Percentiles rank a stretch among this genome's conserved stretches.
Conservation (phyloP, 176 grass and related monocot species). For the Bolboschoenus planiculmis region DNA sequence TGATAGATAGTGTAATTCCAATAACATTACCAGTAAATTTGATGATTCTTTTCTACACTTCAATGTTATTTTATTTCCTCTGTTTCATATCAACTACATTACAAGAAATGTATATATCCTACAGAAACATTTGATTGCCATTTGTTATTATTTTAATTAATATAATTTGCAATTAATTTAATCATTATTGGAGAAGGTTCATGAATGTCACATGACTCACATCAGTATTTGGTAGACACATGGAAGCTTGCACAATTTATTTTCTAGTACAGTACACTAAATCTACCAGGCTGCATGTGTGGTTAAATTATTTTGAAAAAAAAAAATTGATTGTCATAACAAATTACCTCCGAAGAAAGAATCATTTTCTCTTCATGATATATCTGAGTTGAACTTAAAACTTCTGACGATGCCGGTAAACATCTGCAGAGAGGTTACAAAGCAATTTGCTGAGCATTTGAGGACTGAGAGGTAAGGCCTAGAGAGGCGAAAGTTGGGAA, state of each 20-base stretch:
- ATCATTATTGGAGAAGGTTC: too few species aligned
- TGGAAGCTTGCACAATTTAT: not conserved
- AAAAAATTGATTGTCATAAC: not conserved
- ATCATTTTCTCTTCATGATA: too few species aligned
- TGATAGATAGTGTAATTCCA: not conserved
- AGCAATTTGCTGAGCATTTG: constrained; percentile 34
- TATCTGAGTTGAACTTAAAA: not conserved
- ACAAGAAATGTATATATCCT: not conserved
- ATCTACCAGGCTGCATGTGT: too few species aligned
- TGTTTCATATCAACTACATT: not conserved
- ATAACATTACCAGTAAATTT: not conserved
- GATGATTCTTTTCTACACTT: not conserved
- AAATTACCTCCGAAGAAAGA: not conserved
- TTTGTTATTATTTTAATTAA: too few species aligned
- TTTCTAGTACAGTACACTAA: not conserved
- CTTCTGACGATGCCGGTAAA: not conserved
- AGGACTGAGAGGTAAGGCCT: too few species aligned
- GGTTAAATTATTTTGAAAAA: too few species aligned
- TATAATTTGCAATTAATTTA: too few species aligned
- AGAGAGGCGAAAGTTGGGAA: too few species aligned
- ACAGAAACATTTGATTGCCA: too few species aligned
- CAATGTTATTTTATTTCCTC: not conserved
- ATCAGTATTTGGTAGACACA: too few species aligned
- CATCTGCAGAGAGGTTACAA: constrained; percentile 33
- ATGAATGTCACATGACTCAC: too few species aligned